Percentiles rank a stretch among this genome's conserved stretches.
These are phyloP conservation scores for Umbellularia californica DNA, from an alignment of 164 flowering plant species.

Conservation along the genomic window DNA sequence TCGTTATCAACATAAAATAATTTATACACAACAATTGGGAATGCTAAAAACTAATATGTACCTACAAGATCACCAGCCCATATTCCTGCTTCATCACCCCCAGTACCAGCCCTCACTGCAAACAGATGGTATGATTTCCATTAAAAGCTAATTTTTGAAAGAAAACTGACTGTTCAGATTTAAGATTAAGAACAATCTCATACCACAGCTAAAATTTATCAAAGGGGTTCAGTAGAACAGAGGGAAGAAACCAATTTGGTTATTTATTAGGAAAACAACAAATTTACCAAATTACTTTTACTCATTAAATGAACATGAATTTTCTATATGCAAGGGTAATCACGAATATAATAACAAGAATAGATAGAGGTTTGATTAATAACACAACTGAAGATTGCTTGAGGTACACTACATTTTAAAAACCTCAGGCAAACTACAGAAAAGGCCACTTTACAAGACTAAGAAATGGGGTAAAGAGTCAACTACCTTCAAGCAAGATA, in stretches of 20 bases:
- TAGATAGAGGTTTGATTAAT: background rate
- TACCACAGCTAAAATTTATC: background rate
- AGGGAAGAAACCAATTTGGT: background rate
- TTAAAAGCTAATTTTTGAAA: background rate
- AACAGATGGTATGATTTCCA: conserved; percentile 2
- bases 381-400: background rate
- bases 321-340: background rate
- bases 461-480: conserved; percentile 1
- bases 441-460: background rate
- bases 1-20: too few species aligned
- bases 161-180: background rate
- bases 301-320: background rate
- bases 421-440: background rate
- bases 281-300: background rate
- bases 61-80: conserved; percentile 99
- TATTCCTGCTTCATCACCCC: conserved; percentile 99
- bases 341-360: background rate
- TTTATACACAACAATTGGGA: background rate
- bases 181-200: background rate
- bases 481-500: conserved; percentile 90
- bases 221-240: background rate
- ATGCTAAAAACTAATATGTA: conserved; percentile 54
- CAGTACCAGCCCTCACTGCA: conserved; percentile 98
- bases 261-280: background rate
- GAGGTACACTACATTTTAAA: background rate